Conservation (phyloP, 495 filamentous ascomycete species). For the Penicillium ochrochloron region DNA sequence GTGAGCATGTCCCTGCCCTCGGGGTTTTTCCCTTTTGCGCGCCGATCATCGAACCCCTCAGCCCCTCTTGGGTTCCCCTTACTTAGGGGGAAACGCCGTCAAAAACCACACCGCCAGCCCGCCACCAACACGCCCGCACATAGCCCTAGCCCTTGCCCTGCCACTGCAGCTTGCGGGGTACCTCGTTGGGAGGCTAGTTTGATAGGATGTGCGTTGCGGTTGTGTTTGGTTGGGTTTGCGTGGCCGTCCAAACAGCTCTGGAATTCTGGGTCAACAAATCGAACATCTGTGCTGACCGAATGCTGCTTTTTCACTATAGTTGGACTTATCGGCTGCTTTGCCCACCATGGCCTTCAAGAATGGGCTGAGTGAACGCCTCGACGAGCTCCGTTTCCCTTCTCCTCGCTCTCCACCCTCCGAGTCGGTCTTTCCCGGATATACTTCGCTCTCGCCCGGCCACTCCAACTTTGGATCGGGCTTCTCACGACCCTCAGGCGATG, state of each 20-base stretch:
- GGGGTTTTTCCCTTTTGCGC: conserved; percentile 28
- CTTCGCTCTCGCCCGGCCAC: conserved; percentile 69
- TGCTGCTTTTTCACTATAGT: conserved; percentile 38
- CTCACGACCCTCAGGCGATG: conserved; percentile 61
- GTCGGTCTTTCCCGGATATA: conserved; percentile 70
- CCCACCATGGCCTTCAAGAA: conserved; percentile 68
- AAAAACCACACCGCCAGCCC: conserved; percentile 45
- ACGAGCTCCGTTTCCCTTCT: conserved; percentile 78
- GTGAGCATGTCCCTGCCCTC: conserved; percentile 34
- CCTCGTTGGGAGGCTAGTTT: neutral
- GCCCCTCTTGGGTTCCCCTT: conserved; percentile 49
- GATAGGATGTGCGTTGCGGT: conserved; percentile 1
- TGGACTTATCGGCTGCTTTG: conserved; percentile 34
- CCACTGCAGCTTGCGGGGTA: conserved; percentile 6
- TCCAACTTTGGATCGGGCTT: conserved; percentile 59
- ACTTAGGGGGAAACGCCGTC: conserved; percentile 30
- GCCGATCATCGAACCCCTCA: conserved; percentile 46
- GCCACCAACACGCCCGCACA: conserved; percentile 16
- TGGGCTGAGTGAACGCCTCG: conserved; percentile 67
- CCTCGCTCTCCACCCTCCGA: conserved; percentile 75
- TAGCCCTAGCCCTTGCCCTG: conserved; percentile 9
- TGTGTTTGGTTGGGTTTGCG: conserved; percentile 5
- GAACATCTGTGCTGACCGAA: conserved; percentile 9
- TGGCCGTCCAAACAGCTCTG: neutral
- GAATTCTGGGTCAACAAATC: neutral